These are phyloP conservation scores for Globisporangium polare DNA, from an alignment of 352 stramenopile species.

Conservation along the genomic window DNA sequence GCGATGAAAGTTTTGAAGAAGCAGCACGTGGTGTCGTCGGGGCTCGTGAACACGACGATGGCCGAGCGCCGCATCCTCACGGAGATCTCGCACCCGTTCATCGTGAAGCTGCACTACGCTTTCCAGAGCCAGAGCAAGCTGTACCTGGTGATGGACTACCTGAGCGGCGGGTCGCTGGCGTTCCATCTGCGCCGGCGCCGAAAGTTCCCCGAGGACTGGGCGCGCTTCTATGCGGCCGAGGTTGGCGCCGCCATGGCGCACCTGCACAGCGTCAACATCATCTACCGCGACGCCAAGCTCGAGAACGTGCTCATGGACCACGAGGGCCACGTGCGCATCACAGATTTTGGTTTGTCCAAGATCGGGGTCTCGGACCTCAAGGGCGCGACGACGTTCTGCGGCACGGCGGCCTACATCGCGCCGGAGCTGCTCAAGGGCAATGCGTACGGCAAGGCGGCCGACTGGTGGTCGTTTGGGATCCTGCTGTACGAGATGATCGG, in stretches of 20 bases:
- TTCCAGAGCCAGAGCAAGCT: constrained; percentile 93
- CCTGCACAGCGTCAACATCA: constrained; percentile 92
- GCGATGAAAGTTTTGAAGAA: constrained; percentile 98
- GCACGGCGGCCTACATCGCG: constrained; percentile 92
- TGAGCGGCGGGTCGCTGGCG: constrained; percentile 87
- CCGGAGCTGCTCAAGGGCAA: constrained; percentile 89
- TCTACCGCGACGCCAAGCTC: constrained; percentile 95
- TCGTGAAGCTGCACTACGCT: constrained; percentile 93
- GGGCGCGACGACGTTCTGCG: constrained; percentile 91
- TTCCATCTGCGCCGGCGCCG: constrained; percentile 86
- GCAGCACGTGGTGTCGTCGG: constrained; percentile 87
- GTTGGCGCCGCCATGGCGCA: constrained; percentile 90
- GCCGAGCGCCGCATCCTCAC: constrained; percentile 90
- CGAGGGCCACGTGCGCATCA: constrained; percentile 92
- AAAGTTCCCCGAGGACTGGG: constrained; percentile 89
- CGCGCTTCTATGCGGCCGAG: constrained; percentile 93
- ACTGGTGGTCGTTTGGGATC: constrained; percentile 95
- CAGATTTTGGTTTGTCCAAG: constrained; percentile 94
- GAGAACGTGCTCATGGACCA: constrained; percentile 95
- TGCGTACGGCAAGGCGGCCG: constrained; percentile 88
- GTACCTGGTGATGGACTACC: constrained; percentile 93
- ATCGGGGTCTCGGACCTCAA: constrained; percentile 84
- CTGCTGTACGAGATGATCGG: constrained; percentile 96
- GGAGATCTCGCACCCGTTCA: constrained; percentile 91
- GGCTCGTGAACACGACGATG: constrained; percentile 93